Base-by-base conservation (phyloP, 2,329 filamentous ascomycete genomes). In the Dactylella cylindrospora region DNA sequence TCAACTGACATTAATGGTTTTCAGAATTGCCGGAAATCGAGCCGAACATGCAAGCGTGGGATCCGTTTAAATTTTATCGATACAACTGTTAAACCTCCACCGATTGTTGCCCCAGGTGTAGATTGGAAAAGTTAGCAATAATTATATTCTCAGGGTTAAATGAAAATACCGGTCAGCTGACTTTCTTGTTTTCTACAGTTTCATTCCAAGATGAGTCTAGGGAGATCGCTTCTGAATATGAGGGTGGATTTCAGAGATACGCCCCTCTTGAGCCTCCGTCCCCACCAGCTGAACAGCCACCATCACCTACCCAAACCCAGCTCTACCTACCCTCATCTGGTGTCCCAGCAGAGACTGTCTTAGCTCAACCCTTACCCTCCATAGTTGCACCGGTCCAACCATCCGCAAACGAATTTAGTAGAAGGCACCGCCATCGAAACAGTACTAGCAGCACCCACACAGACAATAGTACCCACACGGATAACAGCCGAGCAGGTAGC, bases 61-160 rank as follows among this genome's bases (percentile, higher is more conserved):
- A 78, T 96, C 44, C 82, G 88, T 29, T 77, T 97, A 32, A 96
- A 95, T 74, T 97, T 95, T 70, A 90, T 95, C 67, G 90, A 95
- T 70, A 86, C 85, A 2, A 84, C 85, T 64, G 84, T 85, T 53
- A 83, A 86, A 69, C 75, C 77, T 43, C 88, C 85, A 46, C 84
- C 83, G 8, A 79, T 80, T 41, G 75, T 86, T 19, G 77, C 79
- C 3, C 79, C 78, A 1, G 80, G 81, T 1, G 75, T 78, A 1
- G 84, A 88, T 45, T 89, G 85, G 80, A 78, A 78, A 70, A 79
- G 80, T 82, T 71, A 52, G 68, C 64, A 32, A 17, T 10, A 19
- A 17, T 8, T n/a, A 31, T 15, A 38, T 7, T 3, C 19, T 36
- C 7, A 4, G 4, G 12, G 12, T 15, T 28, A 29, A 23, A 26